Percentiles rank a stretch among this genome's conserved stretches.
Evolutionary conservation across 208 protist species (phyloP).

Genomic region (Trypanosomatidae sp.): DNA sequence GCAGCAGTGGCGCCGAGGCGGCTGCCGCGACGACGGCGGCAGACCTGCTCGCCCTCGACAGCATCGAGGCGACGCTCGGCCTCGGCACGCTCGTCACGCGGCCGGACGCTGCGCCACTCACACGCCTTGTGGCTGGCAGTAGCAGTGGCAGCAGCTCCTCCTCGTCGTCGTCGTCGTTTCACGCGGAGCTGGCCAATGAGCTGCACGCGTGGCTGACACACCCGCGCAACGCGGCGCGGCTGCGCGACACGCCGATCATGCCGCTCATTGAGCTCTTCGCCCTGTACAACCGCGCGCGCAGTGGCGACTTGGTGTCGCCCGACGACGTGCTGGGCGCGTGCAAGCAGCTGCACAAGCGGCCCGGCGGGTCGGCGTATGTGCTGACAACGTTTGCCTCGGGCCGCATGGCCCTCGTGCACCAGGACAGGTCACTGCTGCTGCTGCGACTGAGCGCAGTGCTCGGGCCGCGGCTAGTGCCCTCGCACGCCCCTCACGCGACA

Average conservation of each 20-base stretch:
- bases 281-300: slow-evolving; percentile 74
- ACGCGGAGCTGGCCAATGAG: slow-evolving; percentile 46
- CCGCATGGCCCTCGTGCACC: slow-evolving; percentile 48
- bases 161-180: slow-evolving; percentile 9
- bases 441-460: slow-evolving; percentile 24
- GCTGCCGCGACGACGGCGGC: no score
- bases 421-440: slow-evolving; percentile 41
- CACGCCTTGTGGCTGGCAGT: not conserved
- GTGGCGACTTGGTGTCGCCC: slow-evolving; percentile 60
- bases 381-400: slow-evolving; percentile 57
- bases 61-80: slow-evolving; percentile 75
- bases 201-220: slow-evolving; percentile 79
- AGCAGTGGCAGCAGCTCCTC: slow-evolving; percentile 7
- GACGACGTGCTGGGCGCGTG: slow-evolving; percentile 62
- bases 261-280: slow-evolving; percentile 77
- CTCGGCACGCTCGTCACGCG: slow-evolving; percentile 41
- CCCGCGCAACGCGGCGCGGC: slow-evolving; percentile 45
- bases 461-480: slow-evolving; percentile 29
- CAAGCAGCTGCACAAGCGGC: slow-evolving; percentile 19
- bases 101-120: no score
- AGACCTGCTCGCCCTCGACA: slow-evolving; percentile 42
- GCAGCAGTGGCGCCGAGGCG: slow-evolving; percentile 8
- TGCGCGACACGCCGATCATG: slow-evolving; percentile 58
- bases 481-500: not conserved
- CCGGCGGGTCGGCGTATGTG: slow-evolving; percentile 19